A percentile compares a stretch with the other conserved stretches of the same genome.
phyloP scores from a whole-genome alignment of 140 eudicot genomes.

The Cichorium intybus region DNA sequence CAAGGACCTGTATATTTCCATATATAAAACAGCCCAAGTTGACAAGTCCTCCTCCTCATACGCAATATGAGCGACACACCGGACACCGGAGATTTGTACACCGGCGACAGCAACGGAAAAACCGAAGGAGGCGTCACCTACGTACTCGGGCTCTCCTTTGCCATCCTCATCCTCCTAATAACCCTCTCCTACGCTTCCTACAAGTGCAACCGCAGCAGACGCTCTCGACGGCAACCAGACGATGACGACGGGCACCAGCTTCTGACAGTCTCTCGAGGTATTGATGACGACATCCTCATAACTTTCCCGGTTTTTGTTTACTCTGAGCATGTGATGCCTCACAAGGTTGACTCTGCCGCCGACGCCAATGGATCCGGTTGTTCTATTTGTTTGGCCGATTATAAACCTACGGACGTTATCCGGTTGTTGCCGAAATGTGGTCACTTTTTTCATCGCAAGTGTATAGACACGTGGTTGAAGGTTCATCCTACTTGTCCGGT shows the following conservation, averaged over 20 bases:
- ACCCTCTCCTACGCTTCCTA: background rate
- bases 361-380: conserved; percentile 25
- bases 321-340: conserved; percentile 2
- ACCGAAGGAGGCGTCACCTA: background rate
- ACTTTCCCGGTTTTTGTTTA: conserved; percentile 18
- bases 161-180: background rate
- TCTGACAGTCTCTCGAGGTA: background rate
- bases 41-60: background rate
- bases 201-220: background rate
- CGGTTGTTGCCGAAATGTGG: conserved; percentile 45
- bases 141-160: conserved; percentile 7
- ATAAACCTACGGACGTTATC: conserved; percentile 32
- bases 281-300: background rate
- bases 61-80: conserved; percentile 13
- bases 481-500: conserved; percentile 48
- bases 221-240: background rate
- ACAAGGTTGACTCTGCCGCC: background rate
- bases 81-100: background rate
- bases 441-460: conserved; percentile 40
- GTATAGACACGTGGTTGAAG: conserved; percentile 51
- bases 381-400: conserved; percentile 49
- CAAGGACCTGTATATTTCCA: background rate
- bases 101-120: background rate
- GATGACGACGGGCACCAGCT: background rate
- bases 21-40: background rate